Evolutionary conservation across 768 basidiomycete genomes (phyloP), one percentile per base, ranked within the genome.

Genomic region (Kwoniella bestiolae): DNA sequence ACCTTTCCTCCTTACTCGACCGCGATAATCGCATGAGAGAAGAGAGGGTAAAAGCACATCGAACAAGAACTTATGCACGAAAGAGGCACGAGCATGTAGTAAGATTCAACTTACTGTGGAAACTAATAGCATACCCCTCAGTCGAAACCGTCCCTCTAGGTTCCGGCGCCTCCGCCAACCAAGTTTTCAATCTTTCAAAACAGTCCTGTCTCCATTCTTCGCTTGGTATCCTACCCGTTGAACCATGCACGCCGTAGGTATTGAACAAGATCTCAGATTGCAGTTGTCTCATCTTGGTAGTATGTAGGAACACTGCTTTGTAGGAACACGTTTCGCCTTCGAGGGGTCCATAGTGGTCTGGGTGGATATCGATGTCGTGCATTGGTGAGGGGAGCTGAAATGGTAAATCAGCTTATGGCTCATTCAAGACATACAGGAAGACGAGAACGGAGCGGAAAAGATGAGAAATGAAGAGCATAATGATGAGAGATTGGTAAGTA

Each of bases 81-180:
- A n/a, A n/a, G n/a, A n/a, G n/a, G n/a, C n/a, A n/a, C n/a, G n/a
- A n/a, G n/a, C n/a, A n/a, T n/a, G n/a, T 16, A 41, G 8, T 3
- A 14, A 25, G 3, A 8, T 35, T 25, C 9, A 16, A 75, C 80
- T 72, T 53, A 82, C 80, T 82, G 60, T 82, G 81, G 65, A 82
- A 82, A 44, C 73, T 72, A 58, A 82, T 80, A 1, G 81, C 80
- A 69, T 78, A 82, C 2, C 78, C 78, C 63, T 82, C 81, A 1
- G 78, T 73, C 9, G 77, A 79, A 4, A 77, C 73, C 21, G 79
- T 76, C 1, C 78, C 78, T 60, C 76, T 76, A 0, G 79, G 78
- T 46, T 78, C 78, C 16, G 81, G 81, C n/a, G 79, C 69, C 7
- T 71, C 75, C 16, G 74, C 71, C 32, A 82, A 59, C 81, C 81